Conservation (phyloP, 495 filamentous ascomycete species). For the Podospora pseudopauciseta region DNA sequence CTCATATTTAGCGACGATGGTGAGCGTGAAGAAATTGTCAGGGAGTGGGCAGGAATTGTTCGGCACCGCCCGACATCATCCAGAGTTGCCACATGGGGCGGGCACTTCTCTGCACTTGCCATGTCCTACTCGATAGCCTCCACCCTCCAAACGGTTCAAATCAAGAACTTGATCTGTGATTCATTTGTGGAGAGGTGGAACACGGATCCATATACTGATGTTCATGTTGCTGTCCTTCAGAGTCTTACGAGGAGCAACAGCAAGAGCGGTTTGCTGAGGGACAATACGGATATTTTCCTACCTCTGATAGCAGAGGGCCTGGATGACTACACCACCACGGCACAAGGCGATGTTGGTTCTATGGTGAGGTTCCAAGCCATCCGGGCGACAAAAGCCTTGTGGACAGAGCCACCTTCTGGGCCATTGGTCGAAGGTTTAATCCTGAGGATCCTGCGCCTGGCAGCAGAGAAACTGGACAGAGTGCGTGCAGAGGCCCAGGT, state of each 20-base stretch:
- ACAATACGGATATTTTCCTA: conserved; percentile 34
- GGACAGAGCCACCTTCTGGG: conserved; percentile 22
- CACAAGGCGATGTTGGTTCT: conserved; percentile 85
- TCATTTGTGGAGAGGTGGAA: conserved; percentile 41
- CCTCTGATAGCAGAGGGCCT: conserved; percentile 51
- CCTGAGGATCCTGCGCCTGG: conserved; percentile 59
- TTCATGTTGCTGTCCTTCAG: conserved; percentile 56
- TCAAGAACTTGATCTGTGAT: conserved; percentile 26
- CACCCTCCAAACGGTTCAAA: conserved; percentile 15
- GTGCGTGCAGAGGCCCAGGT: conserved; percentile 66
- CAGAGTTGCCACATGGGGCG: conserved; percentile 29
- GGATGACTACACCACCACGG: conserved; percentile 85
- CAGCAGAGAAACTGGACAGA: conserved; percentile 85
- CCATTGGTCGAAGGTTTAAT: conserved; percentile 33
- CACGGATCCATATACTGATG: conserved; percentile 50
- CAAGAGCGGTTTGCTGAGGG: conserved; percentile 38
- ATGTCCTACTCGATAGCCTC: conserved; percentile 33
- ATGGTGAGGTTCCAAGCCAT: conserved; percentile 76
- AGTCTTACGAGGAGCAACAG: conserved; percentile 56
- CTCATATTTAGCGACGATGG: conserved; percentile 34
- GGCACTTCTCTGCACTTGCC: conserved; percentile 45
- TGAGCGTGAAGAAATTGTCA: conserved; percentile 33
- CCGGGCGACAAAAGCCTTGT: conserved; percentile 50
- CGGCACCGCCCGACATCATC: conserved; percentile 25
- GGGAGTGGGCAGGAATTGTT: conserved; percentile 39